A percentile compares a stretch with the other conserved stretches of the same genome.
phyloP scores from a whole-genome alignment of 2,329 filamentous ascomycete species.

The Ascochyta viciae-villosae region DNA sequence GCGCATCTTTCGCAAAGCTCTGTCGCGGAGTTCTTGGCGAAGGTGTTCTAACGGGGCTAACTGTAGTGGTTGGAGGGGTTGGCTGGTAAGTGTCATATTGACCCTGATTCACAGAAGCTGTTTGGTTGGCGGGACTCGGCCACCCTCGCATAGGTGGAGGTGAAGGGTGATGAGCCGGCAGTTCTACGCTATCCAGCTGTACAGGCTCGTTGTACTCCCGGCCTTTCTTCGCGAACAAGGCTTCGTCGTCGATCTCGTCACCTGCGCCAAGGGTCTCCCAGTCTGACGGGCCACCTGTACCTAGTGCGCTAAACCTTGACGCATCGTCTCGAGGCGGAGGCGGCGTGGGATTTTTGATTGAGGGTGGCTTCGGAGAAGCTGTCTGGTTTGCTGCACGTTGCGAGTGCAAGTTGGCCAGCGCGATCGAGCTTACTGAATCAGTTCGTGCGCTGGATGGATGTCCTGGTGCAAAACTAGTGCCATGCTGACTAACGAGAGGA shows the following conservation, averaged over 20 bases:
- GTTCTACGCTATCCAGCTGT: constrained; percentile 38
- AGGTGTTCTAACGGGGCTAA: constrained; percentile 20
- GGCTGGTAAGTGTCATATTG: constrained; percentile 39
- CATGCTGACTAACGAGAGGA: constrained; percentile 38
- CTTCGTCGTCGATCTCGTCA: constrained; percentile 47
- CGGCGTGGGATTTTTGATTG: constrained; percentile 28
- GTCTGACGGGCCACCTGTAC: constrained; percentile 46
- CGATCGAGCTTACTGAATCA: constrained; percentile 43
- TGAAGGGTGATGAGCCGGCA: constrained; percentile 35
- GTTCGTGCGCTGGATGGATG: constrained; percentile 29
- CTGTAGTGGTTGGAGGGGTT: constrained; percentile 38
- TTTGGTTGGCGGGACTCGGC: constrained; percentile 40
- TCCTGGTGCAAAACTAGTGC: constrained; percentile 31
- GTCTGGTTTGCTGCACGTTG: constrained; percentile 33
- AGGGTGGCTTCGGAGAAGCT: constrained; percentile 34
- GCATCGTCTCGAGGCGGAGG: constrained; percentile 37
- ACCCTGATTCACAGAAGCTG: constrained; percentile 19
- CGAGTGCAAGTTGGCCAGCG: constrained; percentile 37
- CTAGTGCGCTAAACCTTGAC: constrained; percentile 43
- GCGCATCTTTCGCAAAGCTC: constrained; percentile 30
- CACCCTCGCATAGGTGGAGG: constrained; percentile 38
- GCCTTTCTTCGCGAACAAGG: constrained; percentile 41
- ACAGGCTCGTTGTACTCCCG: constrained; percentile 19
- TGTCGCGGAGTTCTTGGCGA: constrained; percentile 28
- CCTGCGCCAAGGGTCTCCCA: constrained; percentile 47